These are phyloP conservation scores for Amphibolis antarctica DNA, from an alignment of 106 monocot species.

Conservation along the genomic window DNA sequence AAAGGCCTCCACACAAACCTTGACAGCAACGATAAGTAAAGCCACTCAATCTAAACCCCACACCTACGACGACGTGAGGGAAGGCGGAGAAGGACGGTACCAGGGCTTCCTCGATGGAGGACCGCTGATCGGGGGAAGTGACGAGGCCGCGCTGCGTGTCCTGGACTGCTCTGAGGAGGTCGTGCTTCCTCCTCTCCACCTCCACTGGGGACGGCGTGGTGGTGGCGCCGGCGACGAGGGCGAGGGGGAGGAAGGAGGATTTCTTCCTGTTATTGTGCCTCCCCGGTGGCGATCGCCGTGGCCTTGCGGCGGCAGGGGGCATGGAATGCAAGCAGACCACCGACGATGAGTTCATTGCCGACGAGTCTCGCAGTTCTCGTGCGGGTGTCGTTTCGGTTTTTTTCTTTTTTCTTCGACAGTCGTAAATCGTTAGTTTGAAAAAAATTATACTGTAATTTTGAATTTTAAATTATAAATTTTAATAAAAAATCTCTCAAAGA, in stretches of 20 bases:
- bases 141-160: conserved; percentile 71
- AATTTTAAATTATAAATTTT: too few relatives aligned
- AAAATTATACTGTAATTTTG: too few relatives aligned
- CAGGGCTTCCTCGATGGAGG: conserved; percentile 78
- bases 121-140: conserved; percentile 65
- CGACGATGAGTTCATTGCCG: too few relatives aligned
- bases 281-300: not conserved
- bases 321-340: not conserved
- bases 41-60: too few relatives aligned
- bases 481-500: too few relatives aligned
- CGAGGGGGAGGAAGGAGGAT: not conserved
- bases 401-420: too few relatives aligned
- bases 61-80: not conserved
- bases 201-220: conserved; percentile 9
- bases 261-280: not conserved
- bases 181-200: conserved; percentile 59
- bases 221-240: not conserved
- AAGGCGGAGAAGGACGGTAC: conserved; percentile 13
- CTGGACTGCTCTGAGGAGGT: conserved; percentile 67
- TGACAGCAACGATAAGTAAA: not conserved
- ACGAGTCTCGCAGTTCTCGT: too few relatives aligned
- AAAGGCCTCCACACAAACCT: conserved; percentile 60
- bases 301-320: not conserved
- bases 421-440: too few relatives aligned
- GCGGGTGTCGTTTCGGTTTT: too few relatives aligned